Base-by-base conservation (phyloP, 1,139 yeast genomes). In the Pichia sp. region DNA sequence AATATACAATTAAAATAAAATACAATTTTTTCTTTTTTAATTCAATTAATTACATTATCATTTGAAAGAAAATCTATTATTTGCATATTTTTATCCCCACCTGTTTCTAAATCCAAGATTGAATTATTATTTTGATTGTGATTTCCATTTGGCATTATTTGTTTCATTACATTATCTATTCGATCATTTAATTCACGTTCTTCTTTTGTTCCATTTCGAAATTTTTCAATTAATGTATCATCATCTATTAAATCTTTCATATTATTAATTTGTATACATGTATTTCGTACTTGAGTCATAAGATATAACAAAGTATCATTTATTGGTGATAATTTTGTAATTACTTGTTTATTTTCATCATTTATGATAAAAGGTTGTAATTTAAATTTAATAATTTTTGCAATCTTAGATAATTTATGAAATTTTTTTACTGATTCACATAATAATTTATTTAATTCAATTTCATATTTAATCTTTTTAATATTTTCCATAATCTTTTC, bases 401-500 rank as follows among this genome's bases (percentile, higher is more conserved):
- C n/a, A 9, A 42, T 10, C 24, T 29, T 38, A 4, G 24, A 16
- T n/a, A 42, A 13, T 18, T 30, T 29, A 5, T 27, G 11, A 15
- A 35, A 22, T 23, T 35, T 33, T n/a, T 26, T 19, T 5, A 43
- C 15, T 6, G 31, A 75, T 25, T 66, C 56, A 34, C 64, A 63
- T 41, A 78, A 54, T 19, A 66, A 50, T 47, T 66, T 66, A 37
- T 77, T 66, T 34, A 76, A 53, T 29, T 64, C 59, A n/a, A 79
- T 68, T 37, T 70, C 68, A 23, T 59, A 59, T 29, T 73, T 63
- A 8, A 76, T 45, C 27, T 60, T 50, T 4, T 33, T 23, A 26
- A 50, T 28, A 11, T 49, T 30, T 5, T 36, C 23, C 40, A 50
- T 50, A 37, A 78, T 67, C 41, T 63, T 55, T 1, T 57, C 50